These are phyloP conservation scores for Penicillium sp. DNA, from an alignment of 2,329 filamentous ascomycete species.

Conservation along the genomic window DNA sequence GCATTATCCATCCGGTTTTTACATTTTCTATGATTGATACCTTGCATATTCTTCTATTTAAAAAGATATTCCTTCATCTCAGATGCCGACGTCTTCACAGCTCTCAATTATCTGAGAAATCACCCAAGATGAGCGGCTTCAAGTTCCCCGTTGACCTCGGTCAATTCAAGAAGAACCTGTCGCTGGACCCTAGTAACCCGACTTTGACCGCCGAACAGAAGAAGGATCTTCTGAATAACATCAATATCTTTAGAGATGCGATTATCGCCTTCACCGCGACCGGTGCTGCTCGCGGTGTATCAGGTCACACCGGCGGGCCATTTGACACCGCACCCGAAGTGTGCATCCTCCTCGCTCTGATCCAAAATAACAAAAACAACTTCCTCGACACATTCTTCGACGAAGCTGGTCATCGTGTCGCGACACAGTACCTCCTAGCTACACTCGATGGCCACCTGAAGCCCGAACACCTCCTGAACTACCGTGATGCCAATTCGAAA, in stretches of 20 bases:
- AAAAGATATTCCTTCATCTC: background rate
- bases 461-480: slow-evolving; percentile 46
- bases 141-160: slow-evolving; percentile 38
- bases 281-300: slow-evolving; percentile 42
- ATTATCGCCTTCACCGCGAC: slow-evolving; percentile 46
- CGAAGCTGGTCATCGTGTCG: slow-evolving; percentile 46
- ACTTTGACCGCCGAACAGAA: slow-evolving; percentile 42
- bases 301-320: slow-evolving; percentile 46
- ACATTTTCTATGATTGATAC: background rate
- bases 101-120: background rate
- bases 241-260: slow-evolving; percentile 44
- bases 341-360: slow-evolving; percentile 43
- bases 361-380: slow-evolving; percentile 37
- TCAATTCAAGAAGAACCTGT: slow-evolving; percentile 39
- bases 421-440: slow-evolving; percentile 45
- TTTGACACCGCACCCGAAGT: slow-evolving; percentile 47
- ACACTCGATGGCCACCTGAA: slow-evolving; percentile 42
- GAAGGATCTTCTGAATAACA: slow-evolving; percentile 42
- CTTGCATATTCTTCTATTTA: background rate
- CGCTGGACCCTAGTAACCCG: slow-evolving; percentile 38
- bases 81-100: background rate
- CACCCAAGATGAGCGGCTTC: slow-evolving; percentile 15
- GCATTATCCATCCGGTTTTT: slow-evolving; percentile 11
- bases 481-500: slow-evolving; percentile 46
- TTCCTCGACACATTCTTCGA: slow-evolving; percentile 43